Percentiles rank a stretch among this genome's conserved stretches.
phyloP scores from a whole-genome alignment of 805 yeast species.

The Grigorovia jiainica region DNA sequence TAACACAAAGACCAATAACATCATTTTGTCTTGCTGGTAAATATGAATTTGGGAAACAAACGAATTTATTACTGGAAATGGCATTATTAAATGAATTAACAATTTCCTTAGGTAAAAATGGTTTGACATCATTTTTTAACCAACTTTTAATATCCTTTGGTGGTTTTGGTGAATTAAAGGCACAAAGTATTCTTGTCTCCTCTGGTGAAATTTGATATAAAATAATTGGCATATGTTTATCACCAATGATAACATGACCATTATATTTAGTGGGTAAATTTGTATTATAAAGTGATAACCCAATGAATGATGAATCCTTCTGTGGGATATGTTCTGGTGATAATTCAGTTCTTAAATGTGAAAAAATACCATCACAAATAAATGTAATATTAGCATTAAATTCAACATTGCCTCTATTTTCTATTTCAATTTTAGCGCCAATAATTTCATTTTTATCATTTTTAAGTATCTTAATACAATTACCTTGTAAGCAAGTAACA shows the following conservation, averaged over 20 bases:
- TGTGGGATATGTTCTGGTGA: conserved; percentile 51
- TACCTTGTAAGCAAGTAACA: conserved; percentile 73
- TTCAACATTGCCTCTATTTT: conserved; percentile 32
- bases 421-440: conserved; percentile 61
- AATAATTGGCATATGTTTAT: conserved; percentile 72
- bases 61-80: conserved; percentile 45
- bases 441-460: conserved; percentile 46
- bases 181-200: conserved; percentile 85
- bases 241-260: conserved; percentile 85
- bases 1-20: conserved; percentile 64
- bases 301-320: conserved; percentile 79
- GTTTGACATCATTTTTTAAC: conserved; percentile 50
- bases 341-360: conserved; percentile 76
- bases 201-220: conserved; percentile 77
- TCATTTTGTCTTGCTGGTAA: conserved; percentile 67
- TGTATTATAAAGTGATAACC: conserved; percentile 66
- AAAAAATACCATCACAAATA: conserved; percentile 88
- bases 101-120: conserved; percentile 54
- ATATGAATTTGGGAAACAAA: conserved; percentile 91
- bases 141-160: conserved; percentile 64
- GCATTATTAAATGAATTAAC: conserved; percentile 65
- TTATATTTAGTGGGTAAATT: conserved; percentile 62
- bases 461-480: conserved; percentile 57
- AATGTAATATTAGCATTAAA: conserved; percentile 59
- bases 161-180: conserved; percentile 61